phyloP scores from a whole-genome alignment of 2,329 filamentous ascomycete species.

The Pseudocercospora eumusae region DNA sequence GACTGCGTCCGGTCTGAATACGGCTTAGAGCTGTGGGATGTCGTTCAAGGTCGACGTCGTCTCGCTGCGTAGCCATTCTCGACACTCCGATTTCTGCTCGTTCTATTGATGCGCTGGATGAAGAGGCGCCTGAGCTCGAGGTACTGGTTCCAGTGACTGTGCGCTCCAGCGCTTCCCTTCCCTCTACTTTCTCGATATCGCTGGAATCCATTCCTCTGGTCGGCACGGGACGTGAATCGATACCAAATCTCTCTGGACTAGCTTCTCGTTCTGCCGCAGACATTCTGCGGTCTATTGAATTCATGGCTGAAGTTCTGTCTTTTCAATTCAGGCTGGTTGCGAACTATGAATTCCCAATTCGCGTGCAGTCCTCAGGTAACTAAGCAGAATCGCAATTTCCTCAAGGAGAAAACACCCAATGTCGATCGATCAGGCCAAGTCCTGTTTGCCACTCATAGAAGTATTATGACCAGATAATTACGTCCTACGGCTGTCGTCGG shows the following conservation, averaged over 20 bases:
- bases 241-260: slow-evolving; percentile 44
- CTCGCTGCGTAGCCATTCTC: slow-evolving; percentile 63
- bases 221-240: slow-evolving; percentile 45
- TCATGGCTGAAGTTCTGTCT: slow-evolving; percentile 45
- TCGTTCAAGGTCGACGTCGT: slow-evolving; percentile 60
- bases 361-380: not conserved
- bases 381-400: not conserved
- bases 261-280: slow-evolving; percentile 59
- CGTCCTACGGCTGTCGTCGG: not conserved
- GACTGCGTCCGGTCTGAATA: slow-evolving; percentile 69
- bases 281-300: slow-evolving; percentile 59
- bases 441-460: not conserved
- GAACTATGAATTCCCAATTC: not conserved
- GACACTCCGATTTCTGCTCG: slow-evolving; percentile 56
- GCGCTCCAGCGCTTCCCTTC: slow-evolving; percentile 54
- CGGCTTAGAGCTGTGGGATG: slow-evolving; percentile 70
- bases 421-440: not conserved
- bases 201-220: slow-evolving; percentile 31
- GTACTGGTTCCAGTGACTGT: slow-evolving; percentile 56
- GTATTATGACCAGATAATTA: not conserved
- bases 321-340: not conserved
- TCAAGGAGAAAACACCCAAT: not conserved
- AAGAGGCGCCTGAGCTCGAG: slow-evolving; percentile 48
- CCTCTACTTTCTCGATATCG: slow-evolving; percentile 35
- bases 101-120: slow-evolving; percentile 39